Base-by-base conservation (phyloP, 371 early-diverging fungal genomes). In the Parasitella parasitica region DNA sequence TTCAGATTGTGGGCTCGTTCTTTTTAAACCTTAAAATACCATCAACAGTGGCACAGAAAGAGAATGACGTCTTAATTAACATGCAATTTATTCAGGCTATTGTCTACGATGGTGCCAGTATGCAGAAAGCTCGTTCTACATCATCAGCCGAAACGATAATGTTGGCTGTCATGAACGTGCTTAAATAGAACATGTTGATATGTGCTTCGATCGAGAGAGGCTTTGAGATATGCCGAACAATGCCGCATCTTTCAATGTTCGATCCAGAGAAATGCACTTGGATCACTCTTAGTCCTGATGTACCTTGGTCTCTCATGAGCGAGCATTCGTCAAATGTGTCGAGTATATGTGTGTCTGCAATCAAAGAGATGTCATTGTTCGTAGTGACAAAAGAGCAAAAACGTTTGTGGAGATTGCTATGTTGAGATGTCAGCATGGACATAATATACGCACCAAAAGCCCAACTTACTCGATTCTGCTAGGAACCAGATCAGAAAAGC, bases 361-460 rank as follows among this genome's bases (percentile, higher is more conserved):
- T 81, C 59, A 87, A 70, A 0, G 85, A 84, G 0, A 87, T 83
- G 52, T 84, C 83, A 27, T 87, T 84, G 15, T 73, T 76, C 2
- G 84, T 85, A 15, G 83, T 73, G 0, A 86, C 86, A 59, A 83
- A 87, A 7, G 83, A 83, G 57, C 83, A 82, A 66, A 84, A 84
- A n/a, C 79, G 64, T 16, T 68, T 70, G 24, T 54, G 39, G 4
- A 67, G 60, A 3, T 39, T 13, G 1, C 60, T 63, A 24, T 27
- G 3, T 30, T 39, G 12, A 41, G n/a, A 15, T n/a, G n/a, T n/a
- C n/a, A n/a, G n/a, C n/a, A n/a, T n/a, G n/a, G n/a, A n/a, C n/a
- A n/a, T n/a, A n/a, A n/a, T n/a, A 16, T 41, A 41, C n/a, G 16
- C 38, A 4, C 20, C 7, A 41, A 2, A 58, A 71, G 55, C 61